Base-by-base conservation (phyloP, 306 rosid species). In the Casuarina cunninghamiana region DNA sequence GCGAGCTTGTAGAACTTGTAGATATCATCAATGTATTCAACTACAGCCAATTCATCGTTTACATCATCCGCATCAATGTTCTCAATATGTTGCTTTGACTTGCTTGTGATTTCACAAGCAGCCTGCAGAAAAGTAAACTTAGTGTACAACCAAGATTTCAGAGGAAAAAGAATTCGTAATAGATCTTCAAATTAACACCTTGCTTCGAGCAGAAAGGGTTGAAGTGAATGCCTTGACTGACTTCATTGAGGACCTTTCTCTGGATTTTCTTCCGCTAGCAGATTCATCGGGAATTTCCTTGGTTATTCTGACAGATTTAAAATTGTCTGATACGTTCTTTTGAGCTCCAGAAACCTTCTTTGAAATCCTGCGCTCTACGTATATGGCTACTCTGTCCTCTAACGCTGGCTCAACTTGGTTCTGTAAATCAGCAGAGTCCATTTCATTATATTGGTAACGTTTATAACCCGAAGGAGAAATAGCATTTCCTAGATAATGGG, bases 21-120 rank as follows among this genome's bases (percentile, higher is more conserved):
- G 54, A 85, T 39, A 2, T 89, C 94, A 69, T 88, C 94, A 7
- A 91, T 10, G 41, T 91, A 89, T 74, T 88, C 94, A 4, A 81
- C 85, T 26, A 79, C 93, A 17, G 86, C 88, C 48, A 85, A 44
- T 50, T 86, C 93, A 72, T 75, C 75, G 60, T 76, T 75, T 2
- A 60, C 80, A 65, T 81, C 87, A 19, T 74, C 75, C 38, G 74
- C 86, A 41, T 88, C 91, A 15, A 78, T 81, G 38, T 91, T 81
- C 53, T 79, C 80, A 42, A 78, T 65, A 7, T 71, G 53, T 21
- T 73, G 61, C 63, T 75, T 69, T 0, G 85, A 79, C 44, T 84
- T 76, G 5, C 35, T 12, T 70, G 46, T 73, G 68, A 78, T 8
- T 63, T 73, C 87, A 80, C 73, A 48, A 44, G 85, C 86, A 65